Evolutionary conservation across 257 asterid species (phyloP), one percentile per base, ranked within the genome.

Genomic region (Echites panduratus): DNA sequence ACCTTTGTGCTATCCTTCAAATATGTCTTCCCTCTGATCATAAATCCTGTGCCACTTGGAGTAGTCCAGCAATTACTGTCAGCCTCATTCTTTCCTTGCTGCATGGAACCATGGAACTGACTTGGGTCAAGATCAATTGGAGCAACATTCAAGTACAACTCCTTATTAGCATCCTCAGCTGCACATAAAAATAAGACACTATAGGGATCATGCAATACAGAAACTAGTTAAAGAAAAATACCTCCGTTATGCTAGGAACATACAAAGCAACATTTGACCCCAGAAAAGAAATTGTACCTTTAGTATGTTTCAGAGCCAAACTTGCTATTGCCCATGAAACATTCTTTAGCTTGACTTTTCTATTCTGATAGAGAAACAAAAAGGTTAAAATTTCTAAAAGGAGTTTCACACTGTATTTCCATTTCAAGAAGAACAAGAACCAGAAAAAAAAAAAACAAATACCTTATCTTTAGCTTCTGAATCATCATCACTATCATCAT

Each of bases 1-100:
- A 92, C 99, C 96, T 95, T 95, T 69, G 78, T 79, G 84, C 85
- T 84, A 76, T 95, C 98, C 80, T 85, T 87, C 86, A 95, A 86
- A 86, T 95, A 95, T 66, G 96, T 85, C 80, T 89, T 89, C 80
- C 99, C 99, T 82, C 99, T 87, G 80, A 95, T 81, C 98, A 89
- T 85, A 86, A 95, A 95, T 38, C 96, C 98, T 70, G 96, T 81
- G 70, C 98, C 99, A 83, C 87, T 88, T 10, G 96, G 99, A 68
- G 88, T 82, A 61, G 85, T 85, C 99, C 99, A 95, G 87, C 98
- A 92, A 78, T 89, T 88, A 74, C 77, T 82, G 80, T 89, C 96
- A 72, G 75, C 76, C 67, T 84, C 99, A 79, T 88, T 87, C 79
- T 88, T 87, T 38, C 93, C 96, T 77, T 65, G 88, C 79, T 81